Evolutionary conservation across 306 rosid genomes (phyloP), one percentile per base, ranked within the genome.

Genomic region (Lathyrus sativus): DNA sequence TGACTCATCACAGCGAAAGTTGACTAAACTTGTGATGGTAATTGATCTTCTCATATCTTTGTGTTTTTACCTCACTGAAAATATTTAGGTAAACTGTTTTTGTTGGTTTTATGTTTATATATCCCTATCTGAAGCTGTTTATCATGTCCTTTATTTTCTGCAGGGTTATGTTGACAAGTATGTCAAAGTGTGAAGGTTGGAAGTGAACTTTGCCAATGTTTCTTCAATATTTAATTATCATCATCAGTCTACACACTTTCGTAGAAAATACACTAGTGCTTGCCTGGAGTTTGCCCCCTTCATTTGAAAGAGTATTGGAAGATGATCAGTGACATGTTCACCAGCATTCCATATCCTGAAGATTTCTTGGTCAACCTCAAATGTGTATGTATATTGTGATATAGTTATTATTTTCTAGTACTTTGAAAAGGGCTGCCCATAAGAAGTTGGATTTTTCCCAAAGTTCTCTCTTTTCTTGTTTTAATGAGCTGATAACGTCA

Each of bases 21-120:
- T 93, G 78, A 93, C 95, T 54, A 93, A 88, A 79, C 97, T 93
- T 65, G 98, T 93, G 78, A 93, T 84, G 97, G 97, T 93, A 81
- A 79, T 55, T 72, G 51, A 77, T 65, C 38, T 75, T 65, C 73
- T 81, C 42, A 38, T 58, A 56, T 70, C 50, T 76, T 17, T 26
- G n/a, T 39, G 39, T 12, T 45, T 71, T 46, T 15, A 51, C 55
- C 39, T 33, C 11, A 42, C 46, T 19, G 6, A 46, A 22, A 37
- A 6, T 11, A 14, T 53, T 17, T 58, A 9, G 62, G 39, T 54
- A 38, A 38, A 61, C 63, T 66, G 51, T 55, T 51, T 33, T 46
- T 69, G 31, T 63, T 55, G 29, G 44, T 48, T 33, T 53, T 43
- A 12, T 41, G 35, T 67, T 3, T 29, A 41, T 65, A 42, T 61